These are phyloP conservation scores for Angophora floribunda DNA, from an alignment of 345 rosid genomes.

Conservation along the genomic window DNA sequence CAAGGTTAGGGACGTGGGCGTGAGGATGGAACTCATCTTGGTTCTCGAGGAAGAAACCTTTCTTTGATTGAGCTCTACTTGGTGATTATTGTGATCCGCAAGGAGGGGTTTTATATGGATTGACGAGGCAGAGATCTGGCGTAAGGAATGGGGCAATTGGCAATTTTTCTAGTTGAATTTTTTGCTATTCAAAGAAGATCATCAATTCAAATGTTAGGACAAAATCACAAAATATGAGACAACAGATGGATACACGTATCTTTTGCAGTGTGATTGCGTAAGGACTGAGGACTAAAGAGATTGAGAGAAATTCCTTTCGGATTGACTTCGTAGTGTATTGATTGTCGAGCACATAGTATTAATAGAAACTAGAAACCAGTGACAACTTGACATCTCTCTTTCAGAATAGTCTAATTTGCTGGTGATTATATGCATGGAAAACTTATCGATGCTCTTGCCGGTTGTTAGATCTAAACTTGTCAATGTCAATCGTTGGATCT, in stretches of 20 bases:
- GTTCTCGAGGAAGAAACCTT: neutral
- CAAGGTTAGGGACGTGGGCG: neutral
- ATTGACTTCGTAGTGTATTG: neutral
- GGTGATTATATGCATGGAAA: neutral
- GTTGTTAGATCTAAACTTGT: neutral
- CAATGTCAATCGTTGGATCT: accelerated
- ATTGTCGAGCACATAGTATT: neutral
- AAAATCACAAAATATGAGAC: neutral
- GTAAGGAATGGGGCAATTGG: neutral
- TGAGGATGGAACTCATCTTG: neutral
- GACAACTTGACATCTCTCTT: neutral
- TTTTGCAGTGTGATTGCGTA: neutral
- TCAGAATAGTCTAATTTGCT: neutral
- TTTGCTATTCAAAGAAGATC: neutral
- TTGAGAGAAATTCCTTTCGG: neutral
- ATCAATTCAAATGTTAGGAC: neutral
- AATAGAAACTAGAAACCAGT: neutral
- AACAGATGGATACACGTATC: neutral
- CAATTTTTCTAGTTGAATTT: neutral
- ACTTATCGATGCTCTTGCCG: too few species aligned
- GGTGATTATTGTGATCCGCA: neutral
- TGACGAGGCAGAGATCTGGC: neutral
- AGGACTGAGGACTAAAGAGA: neutral
- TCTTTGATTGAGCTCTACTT: neutral
- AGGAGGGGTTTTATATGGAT: neutral